Conservation (phyloP, 305 asterid genomes). For the Fraxinus ornus region DNA sequence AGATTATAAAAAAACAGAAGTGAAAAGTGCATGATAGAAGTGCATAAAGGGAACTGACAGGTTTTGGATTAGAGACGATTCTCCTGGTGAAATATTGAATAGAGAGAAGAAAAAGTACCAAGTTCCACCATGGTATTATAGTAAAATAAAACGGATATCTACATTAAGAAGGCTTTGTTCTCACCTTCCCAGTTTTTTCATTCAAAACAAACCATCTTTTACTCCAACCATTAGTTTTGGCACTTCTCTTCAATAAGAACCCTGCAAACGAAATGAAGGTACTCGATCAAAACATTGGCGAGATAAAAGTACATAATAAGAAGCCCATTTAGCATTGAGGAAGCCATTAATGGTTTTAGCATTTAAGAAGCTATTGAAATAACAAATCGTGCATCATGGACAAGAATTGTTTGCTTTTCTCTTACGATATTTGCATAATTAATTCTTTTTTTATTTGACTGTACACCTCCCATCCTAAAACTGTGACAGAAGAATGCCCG, state of each 20-base stretch:
- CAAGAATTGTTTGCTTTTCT: background rate
- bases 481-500: background rate
- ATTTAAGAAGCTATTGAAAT: background rate
- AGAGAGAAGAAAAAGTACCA: background rate
- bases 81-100: background rate
- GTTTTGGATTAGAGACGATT: background rate
- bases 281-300: background rate
- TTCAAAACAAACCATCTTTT: slow-evolving; percentile 95
- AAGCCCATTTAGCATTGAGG: background rate
- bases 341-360: background rate
- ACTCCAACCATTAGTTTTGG: slow-evolving; percentile 92
- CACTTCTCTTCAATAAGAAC: slow-evolving; percentile 78
- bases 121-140: background rate
- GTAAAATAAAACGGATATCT: background rate
- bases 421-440: background rate
- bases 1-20: background rate
- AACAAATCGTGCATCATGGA: background rate
- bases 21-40: background rate
- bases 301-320: background rate
- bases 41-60: slow-evolving; percentile 12
- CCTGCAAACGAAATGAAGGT: slow-evolving; percentile 47
- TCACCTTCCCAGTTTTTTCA: slow-evolving; percentile 94
- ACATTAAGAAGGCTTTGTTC: slow-evolving; percentile 14
- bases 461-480: background rate
- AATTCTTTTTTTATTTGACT: background rate